These are phyloP conservation scores for Thelonectria rubi DNA, from an alignment of 2,329 filamentous ascomycete genomes.

Conservation along the genomic window DNA sequence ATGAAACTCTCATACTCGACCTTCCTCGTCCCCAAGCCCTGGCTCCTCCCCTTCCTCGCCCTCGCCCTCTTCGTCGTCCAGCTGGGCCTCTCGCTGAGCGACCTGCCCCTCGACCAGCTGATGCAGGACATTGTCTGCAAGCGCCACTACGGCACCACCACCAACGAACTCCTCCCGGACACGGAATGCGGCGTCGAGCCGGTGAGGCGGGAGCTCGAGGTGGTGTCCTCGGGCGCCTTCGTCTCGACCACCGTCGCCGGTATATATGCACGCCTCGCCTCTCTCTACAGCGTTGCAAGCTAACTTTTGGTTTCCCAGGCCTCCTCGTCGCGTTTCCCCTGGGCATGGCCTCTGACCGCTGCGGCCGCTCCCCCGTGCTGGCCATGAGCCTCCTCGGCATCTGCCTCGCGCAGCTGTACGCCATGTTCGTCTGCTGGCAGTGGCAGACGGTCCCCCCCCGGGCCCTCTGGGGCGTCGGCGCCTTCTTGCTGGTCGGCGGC, in stretches of 20 bases:
- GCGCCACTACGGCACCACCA: conserved; percentile 8
- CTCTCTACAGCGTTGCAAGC: neutral
- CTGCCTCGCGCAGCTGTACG: conserved; percentile 35
- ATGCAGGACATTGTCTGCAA: conserved; percentile 42
- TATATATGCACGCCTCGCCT: neutral
- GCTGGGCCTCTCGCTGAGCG: conserved; percentile 37
- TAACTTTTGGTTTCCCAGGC: conserved; percentile 27
- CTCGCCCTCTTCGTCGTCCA: conserved; percentile 38
- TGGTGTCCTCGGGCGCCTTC: conserved; percentile 33
- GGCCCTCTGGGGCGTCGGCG: conserved; percentile 39
- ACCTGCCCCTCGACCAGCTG: conserved; percentile 34
- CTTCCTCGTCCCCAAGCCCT: conserved; percentile 23
- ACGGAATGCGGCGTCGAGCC: conserved; percentile 29
- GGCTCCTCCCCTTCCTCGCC: conserved; percentile 37
- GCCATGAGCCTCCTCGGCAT: conserved; percentile 37
- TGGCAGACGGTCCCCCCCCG: conserved; percentile 32
- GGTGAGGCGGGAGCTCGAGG: conserved; percentile 38
- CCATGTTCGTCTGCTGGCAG: conserved; percentile 33
- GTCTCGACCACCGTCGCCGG: conserved; percentile 35
- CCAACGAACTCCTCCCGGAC: conserved; percentile 27
- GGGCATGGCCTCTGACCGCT: conserved; percentile 36
- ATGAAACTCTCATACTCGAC: neutral
- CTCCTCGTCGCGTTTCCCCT: conserved; percentile 36
- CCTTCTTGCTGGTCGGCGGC: conserved; percentile 38
- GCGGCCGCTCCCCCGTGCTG: conserved; percentile 40